Percentiles rank a stretch among this genome's conserved stretches.
Evolutionary conservation across 345 rosid genomes (phyloP).

Genomic region (Gossypium raimondii): DNA sequence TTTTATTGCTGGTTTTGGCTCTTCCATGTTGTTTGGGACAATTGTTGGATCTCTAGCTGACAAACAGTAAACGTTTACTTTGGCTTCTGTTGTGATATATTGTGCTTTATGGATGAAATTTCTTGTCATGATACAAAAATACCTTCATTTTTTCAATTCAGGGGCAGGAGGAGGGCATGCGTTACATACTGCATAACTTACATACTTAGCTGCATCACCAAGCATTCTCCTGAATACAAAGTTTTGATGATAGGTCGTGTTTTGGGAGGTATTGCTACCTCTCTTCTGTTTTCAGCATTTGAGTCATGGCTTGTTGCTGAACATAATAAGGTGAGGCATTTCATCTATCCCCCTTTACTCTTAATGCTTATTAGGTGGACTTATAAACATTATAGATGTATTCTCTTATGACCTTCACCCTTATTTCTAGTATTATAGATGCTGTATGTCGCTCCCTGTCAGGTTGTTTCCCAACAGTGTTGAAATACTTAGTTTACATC

Average conservation of each 20-base stretch:
- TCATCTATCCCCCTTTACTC: background rate
- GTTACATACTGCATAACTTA: slow-evolving; percentile 82
- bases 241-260: slow-evolving; percentile 90
- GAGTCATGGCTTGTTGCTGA: slow-evolving; percentile 99
- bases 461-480: background rate
- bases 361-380: background rate
- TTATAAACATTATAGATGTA: background rate
- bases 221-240: slow-evolving; percentile 89
- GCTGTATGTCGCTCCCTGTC: background rate
- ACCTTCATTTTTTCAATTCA: slow-evolving; percentile 26
- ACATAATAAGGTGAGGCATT: slow-evolving; percentile 69
- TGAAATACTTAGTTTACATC: background rate
- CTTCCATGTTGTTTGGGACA: slow-evolving; percentile 93
- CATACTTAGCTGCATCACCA: slow-evolving; percentile 83
- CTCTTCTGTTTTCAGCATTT: slow-evolving; percentile 81
- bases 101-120: background rate
- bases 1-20: slow-evolving; percentile 97
- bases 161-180: slow-evolving; percentile 95
- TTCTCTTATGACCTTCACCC: background rate
- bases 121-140: background rate
- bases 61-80: slow-evolving; percentile 57
- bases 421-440: background rate
- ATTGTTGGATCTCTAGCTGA: slow-evolving; percentile 96
- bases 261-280: slow-evolving; percentile 95
- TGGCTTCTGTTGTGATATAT: slow-evolving; percentile 11